These are phyloP conservation scores for Penicillium nordicum DNA, from an alignment of 2,329 filamentous ascomycete genomes.

Conservation along the genomic window DNA sequence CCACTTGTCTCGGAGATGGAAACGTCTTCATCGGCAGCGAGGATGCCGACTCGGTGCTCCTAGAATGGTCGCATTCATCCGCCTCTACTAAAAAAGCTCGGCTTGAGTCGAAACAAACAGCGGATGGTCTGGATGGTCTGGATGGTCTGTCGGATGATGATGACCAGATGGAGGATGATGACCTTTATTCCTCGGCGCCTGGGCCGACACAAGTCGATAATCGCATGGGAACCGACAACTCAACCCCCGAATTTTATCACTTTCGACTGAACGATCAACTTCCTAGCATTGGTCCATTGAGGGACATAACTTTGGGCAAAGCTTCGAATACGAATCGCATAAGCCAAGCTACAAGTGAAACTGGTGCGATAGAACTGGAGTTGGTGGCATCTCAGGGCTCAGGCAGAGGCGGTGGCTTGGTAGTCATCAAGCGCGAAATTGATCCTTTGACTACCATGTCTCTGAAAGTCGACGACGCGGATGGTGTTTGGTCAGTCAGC, in stretches of 20 bases:
- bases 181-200: constrained; percentile 44
- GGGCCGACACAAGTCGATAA: constrained; percentile 17
- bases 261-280: constrained; percentile 77
- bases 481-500: constrained; percentile 77
- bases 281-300: constrained; percentile 74
- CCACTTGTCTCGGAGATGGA: constrained; percentile 64
- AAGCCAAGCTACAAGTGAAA: constrained; percentile 43
- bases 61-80: constrained; percentile 73
- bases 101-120: constrained; percentile 53
- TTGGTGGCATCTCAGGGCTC: constrained; percentile 54
- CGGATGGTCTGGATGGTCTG: constrained; percentile 50
- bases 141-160: constrained; percentile 58
- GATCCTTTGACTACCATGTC: constrained; percentile 68
- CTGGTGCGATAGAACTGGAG: constrained; percentile 42
- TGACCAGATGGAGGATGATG: constrained; percentile 57
- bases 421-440: constrained; percentile 73
- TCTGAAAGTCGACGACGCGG: constrained; percentile 68
- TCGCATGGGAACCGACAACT: constrained; percentile 20
- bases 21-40: constrained; percentile 83
- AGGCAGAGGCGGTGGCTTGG: constrained; percentile 63
- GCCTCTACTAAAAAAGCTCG: constrained; percentile 59
- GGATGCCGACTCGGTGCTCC: constrained; percentile 71
- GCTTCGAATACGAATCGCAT: constrained; percentile 47
- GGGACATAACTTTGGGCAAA: constrained; percentile 68
- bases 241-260: constrained; percentile 53